Base-by-base conservation (phyloP, 2,329 filamentous ascomycete genomes). In the Trichoderma koningiopsis region DNA sequence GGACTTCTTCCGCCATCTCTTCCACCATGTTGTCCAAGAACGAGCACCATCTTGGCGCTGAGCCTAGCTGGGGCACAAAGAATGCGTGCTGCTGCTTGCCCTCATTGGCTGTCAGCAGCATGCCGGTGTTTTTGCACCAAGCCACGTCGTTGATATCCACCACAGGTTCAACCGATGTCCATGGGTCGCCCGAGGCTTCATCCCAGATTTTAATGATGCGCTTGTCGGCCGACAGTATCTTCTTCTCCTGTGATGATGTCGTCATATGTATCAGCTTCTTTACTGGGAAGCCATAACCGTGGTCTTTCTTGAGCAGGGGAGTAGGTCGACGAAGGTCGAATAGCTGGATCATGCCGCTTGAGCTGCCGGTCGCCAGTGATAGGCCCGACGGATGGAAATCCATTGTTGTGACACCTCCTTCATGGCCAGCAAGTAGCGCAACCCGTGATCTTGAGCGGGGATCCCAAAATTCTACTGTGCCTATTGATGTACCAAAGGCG, bases 391-490 rank as follows among this genome's bases (percentile, higher is more conserved):
- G 86, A 73, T 92, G 90, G 78, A 97, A 99, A 72, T 96, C 90
- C 57, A 99, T 83, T 0, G 96, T 93, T 0, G 95, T 97, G 57
- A 97, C 89, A 76, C 93, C 91, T 37, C 88, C 88, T 70, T 89
- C 87, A 69, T 89, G 86, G 0, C 85, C 87, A 14, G 90, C 86
- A 2, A 99, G 83, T 22, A 95, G 86, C 19, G 93, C 94, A 13
- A 95, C 91, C 69, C 93, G 87, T 67, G 91, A 91, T 77, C 93
- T 91, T 35, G 92, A 94, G 70, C 96, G 88, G 0, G 94, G 88
- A 77, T 99, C 96, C 93, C 94, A 99, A 76, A 98, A 95, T 78
- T 99, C 96, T 31, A 98, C 93, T 0, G 95, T 97, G n/a, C 96
- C 95, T 68, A 96, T 83, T 3, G 93, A 94, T 1, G 96, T 99